phyloP scores from a whole-genome alignment of 805 yeast genomes.

The Wickerhamiella sorbophila region DNA sequence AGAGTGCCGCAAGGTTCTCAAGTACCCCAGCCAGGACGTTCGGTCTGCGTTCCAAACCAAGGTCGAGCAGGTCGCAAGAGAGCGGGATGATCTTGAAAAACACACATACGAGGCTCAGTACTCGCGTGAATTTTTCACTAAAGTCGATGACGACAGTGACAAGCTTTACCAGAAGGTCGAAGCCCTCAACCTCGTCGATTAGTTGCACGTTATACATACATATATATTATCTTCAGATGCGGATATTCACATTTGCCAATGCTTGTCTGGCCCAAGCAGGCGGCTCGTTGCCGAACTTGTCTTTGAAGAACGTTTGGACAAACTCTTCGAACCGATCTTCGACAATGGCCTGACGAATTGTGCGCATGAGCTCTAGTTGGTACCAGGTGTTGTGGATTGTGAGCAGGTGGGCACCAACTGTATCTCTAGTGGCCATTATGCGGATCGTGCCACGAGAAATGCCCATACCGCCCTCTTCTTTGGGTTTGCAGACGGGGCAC shows the following conservation, averaged over 20 bases:
- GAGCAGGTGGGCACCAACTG: slow-evolving; percentile 31
- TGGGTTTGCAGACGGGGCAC: slow-evolving; percentile 29
- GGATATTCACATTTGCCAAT: slow-evolving; percentile 25
- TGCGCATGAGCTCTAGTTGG: slow-evolving; percentile 31
- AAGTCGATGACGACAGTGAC: slow-evolving; percentile 31
- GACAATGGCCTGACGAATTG: slow-evolving; percentile 28
- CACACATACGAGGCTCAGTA: slow-evolving; percentile 42
- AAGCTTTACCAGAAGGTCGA: slow-evolving; percentile 3
- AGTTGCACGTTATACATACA: neutral
- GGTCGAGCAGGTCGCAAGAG: slow-evolving; percentile 44
- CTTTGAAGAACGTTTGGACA: slow-evolving; percentile 25
- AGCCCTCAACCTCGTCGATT: neutral
- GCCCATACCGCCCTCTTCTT: slow-evolving; percentile 25
- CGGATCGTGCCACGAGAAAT: slow-evolving; percentile 27
- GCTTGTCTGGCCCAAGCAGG: slow-evolving; percentile 34
- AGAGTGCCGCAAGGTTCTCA: slow-evolving; percentile 71
- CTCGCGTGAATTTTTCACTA: slow-evolving; percentile 41
- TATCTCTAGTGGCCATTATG: slow-evolving; percentile 29
- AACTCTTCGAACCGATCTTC: slow-evolving; percentile 27
- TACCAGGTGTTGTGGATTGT: slow-evolving; percentile 32
- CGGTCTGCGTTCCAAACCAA: slow-evolving; percentile 50
- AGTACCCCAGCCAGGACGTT: slow-evolving; percentile 72
- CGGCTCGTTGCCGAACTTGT: slow-evolving; percentile 26
- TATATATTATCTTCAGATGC: slow-evolving; percentile 9
- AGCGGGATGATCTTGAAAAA: slow-evolving; percentile 41